Evolutionary conservation across 2,329 filamentous ascomycete species (phyloP).

Genomic region (Didymella exigua): DNA sequence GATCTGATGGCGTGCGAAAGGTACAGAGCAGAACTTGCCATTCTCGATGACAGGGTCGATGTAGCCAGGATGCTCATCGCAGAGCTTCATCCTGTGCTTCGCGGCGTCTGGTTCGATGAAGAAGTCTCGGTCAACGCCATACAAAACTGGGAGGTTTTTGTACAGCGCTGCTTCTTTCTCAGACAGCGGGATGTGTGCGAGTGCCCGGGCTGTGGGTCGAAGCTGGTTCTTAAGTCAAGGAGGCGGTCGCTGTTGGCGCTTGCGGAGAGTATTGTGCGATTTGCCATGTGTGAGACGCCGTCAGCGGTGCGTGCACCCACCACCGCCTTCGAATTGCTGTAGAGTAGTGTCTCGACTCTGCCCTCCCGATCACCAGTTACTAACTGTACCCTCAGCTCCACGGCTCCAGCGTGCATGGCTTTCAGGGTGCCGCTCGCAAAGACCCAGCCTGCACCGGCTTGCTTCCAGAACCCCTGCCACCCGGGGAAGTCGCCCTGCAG

Average conservation of each 20-base stretch:
- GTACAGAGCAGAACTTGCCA: constrained; percentile 45
- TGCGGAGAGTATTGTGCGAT: constrained; percentile 56
- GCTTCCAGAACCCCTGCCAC: constrained; percentile 59
- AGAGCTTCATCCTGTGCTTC: constrained; percentile 55
- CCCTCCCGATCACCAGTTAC: constrained; percentile 51
- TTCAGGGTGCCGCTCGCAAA: constrained; percentile 58
- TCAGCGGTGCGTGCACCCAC: constrained; percentile 53
- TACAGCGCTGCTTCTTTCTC: constrained; percentile 54
- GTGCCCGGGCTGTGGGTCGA: constrained; percentile 61
- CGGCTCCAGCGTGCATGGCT: constrained; percentile 54
- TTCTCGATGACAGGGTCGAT: constrained; percentile 52
- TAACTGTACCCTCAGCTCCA: constrained; percentile 55
- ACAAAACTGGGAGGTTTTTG: constrained; percentile 56
- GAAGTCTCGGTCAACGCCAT: constrained; percentile 57
- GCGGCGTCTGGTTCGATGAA: constrained; percentile 57
- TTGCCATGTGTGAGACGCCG: constrained; percentile 50
- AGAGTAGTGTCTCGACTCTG: constrained; percentile 49
- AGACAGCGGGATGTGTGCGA: constrained; percentile 58
- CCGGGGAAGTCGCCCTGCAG: constrained; percentile 57
- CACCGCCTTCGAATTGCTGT: constrained; percentile 40
- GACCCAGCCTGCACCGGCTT: constrained; percentile 59
- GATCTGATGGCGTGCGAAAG: constrained; percentile 53
- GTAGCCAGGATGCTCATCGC: constrained; percentile 64
- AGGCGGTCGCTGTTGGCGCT: constrained; percentile 56
- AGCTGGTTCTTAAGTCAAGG: constrained; percentile 60